phyloP scores from a whole-genome alignment of 306 rosid species.

The Biancaea sappan region DNA sequence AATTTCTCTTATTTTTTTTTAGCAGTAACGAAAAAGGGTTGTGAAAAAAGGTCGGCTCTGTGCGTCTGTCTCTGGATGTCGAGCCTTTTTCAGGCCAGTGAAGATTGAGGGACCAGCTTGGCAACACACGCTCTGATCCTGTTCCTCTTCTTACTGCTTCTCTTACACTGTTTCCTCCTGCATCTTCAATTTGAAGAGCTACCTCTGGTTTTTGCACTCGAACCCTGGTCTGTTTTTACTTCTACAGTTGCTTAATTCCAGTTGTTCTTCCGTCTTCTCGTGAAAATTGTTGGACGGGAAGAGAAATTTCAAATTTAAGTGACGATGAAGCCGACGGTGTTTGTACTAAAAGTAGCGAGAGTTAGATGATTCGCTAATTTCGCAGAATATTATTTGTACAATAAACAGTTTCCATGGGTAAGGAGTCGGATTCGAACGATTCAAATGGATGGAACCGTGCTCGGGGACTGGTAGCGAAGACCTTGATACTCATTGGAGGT shows the following conservation, averaged over 20 bases:
- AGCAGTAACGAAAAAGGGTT: not conserved
- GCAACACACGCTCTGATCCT: not conserved
- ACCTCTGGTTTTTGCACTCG: not conserved
- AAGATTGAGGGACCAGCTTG: not conserved
- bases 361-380: not conserved
- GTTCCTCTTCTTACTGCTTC: no score
- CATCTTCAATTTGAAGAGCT: constrained; percentile 6
- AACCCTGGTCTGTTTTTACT: not conserved
- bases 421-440: constrained; percentile 46
- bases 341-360: not conserved
- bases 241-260: not conserved
- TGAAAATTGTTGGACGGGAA: not conserved
- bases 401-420: constrained; percentile 41
- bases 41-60: not conserved
- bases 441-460: constrained; percentile 68
- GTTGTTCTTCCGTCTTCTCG: not conserved
- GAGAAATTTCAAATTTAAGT: no score
- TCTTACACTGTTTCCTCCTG: not conserved
- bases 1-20: not conserved
- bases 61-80: not conserved
- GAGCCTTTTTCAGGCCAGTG: constrained; percentile 2
- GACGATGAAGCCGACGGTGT: constrained; percentile 1
- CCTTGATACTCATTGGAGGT: constrained; percentile 78
- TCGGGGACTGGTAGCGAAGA: constrained; percentile 71
- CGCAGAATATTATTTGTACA: not conserved